These are phyloP conservation scores for Botrytis aclada DNA, from an alignment of 2,329 filamentous ascomycete species.

Conservation along the genomic window DNA sequence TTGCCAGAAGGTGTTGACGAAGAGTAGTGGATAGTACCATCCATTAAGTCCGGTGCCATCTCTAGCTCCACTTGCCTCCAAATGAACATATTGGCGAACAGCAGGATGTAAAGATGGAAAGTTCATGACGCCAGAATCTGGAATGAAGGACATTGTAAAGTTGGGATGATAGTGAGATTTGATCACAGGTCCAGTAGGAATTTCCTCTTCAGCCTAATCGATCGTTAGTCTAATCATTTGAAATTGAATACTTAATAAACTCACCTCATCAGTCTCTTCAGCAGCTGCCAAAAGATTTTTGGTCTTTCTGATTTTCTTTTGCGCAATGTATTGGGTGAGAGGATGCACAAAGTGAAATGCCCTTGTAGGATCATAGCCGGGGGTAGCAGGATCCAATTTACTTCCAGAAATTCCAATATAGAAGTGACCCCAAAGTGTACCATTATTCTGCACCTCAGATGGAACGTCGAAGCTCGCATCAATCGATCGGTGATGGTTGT, in stretches of 20 bases:
- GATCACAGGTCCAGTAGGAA: slow-evolving; percentile 63
- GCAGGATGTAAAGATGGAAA: slow-evolving; percentile 69
- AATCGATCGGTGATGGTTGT: slow-evolving; percentile 71
- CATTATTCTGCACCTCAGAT: slow-evolving; percentile 79
- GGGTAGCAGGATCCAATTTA: slow-evolving; percentile 69
- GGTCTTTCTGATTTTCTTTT: slow-evolving; percentile 86
- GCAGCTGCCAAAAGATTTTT: slow-evolving; percentile 70
- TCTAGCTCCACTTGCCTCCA: slow-evolving; percentile 77
- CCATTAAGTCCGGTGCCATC: slow-evolving; percentile 82
- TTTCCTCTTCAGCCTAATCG: slow-evolving; percentile 46
- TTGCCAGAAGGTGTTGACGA: slow-evolving; percentile 97
- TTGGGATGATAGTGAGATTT: slow-evolving; percentile 94
- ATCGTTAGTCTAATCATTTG: slow-evolving; percentile 44
- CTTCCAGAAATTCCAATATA: slow-evolving; percentile 77
- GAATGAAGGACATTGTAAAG: slow-evolving; percentile 82
- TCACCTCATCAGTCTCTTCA: slow-evolving; percentile 48
- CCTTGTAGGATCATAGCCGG: slow-evolving; percentile 68
- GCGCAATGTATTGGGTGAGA: slow-evolving; percentile 83
- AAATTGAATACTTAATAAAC: slow-evolving; percentile 31
- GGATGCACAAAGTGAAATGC: slow-evolving; percentile 84
- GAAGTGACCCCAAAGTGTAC: slow-evolving; percentile 92
- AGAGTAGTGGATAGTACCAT: slow-evolving; percentile 92
- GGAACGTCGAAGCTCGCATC: slow-evolving; percentile 78
- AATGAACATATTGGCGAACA: slow-evolving; percentile 70
- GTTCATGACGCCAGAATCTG: slow-evolving; percentile 68